Percentiles rank a stretch among this genome's conserved stretches.
These are phyloP conservation scores for Xylaria sp. DNA, from an alignment of 2,329 filamentous ascomycete species.

Conservation along the genomic window DNA sequence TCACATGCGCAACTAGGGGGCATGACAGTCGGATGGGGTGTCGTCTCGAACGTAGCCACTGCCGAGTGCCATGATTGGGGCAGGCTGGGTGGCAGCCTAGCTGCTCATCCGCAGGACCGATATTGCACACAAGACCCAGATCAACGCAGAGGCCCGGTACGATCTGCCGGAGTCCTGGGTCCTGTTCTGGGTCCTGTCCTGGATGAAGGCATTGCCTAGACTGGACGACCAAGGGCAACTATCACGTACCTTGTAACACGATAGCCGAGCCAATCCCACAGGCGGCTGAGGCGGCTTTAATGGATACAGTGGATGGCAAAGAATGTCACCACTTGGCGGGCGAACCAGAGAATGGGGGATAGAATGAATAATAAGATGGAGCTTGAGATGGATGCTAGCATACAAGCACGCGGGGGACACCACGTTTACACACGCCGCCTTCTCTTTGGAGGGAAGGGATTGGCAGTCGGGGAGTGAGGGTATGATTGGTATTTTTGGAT, in stretches of 20 bases:
- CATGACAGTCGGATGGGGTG: constrained; percentile 35
- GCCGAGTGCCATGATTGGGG: constrained; percentile 38
- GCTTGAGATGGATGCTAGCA: constrained; percentile 10
- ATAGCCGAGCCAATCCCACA: constrained; percentile 27
- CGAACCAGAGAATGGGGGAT: background rate
- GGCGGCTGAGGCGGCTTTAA: constrained; percentile 12
- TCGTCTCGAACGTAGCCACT: constrained; percentile 34
- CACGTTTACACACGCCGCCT: constrained; percentile 10
- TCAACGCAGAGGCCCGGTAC: constrained; percentile 28
- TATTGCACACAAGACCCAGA: constrained; percentile 28
- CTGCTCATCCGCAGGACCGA: constrained; percentile 43
- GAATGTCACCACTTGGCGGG: constrained; percentile 2
- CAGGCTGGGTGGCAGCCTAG: constrained; percentile 30
- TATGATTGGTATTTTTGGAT: constrained; percentile 15
- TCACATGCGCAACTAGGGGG: constrained; percentile 40
- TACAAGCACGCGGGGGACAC: constrained; percentile 13
- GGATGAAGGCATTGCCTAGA: constrained; percentile 33
- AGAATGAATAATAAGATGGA: background rate
- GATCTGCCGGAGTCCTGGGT: constrained; percentile 38
- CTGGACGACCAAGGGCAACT: constrained; percentile 23
- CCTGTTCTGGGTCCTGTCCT: constrained; percentile 33
- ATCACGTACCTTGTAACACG: constrained; percentile 35
- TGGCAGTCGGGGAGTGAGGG: constrained; percentile 10
- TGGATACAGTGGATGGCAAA: background rate
- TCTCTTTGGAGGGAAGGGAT: constrained; percentile 3